phyloP scores from a whole-genome alignment of 2,329 filamentous ascomycete species.

The Fusarium sororula region DNA sequence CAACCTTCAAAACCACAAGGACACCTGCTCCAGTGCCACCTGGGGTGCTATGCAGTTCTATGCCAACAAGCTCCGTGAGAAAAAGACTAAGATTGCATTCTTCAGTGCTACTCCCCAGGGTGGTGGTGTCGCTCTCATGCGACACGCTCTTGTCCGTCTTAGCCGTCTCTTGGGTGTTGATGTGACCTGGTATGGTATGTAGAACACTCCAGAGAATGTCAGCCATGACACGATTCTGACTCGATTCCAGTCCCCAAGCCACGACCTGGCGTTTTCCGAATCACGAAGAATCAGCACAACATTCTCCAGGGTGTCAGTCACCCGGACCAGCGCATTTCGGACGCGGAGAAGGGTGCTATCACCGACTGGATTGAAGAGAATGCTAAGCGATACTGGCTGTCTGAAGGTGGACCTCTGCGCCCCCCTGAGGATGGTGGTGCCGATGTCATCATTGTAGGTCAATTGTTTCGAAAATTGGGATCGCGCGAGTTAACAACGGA shows the following conservation, averaged over 20 bases:
- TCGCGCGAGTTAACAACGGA: not conserved
- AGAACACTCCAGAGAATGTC: not conserved
- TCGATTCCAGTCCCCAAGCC: conserved; percentile 73
- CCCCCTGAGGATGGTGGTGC: conserved; percentile 75
- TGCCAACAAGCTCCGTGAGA: conserved; percentile 68
- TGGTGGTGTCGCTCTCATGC: conserved; percentile 85
- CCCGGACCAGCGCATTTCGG: conserved; percentile 69
- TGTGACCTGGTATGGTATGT: conserved; percentile 74
- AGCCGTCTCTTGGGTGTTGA: conserved; percentile 73
- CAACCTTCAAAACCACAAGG: conserved; percentile 65
- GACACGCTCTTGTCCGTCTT: conserved; percentile 79
- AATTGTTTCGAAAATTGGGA: not conserved
- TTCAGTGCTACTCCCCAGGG: conserved; percentile 84
- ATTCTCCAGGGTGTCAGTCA: conserved; percentile 82
- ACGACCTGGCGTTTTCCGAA: conserved; percentile 79
- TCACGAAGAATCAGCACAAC: conserved; percentile 90
- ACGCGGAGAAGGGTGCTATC: conserved; percentile 69
- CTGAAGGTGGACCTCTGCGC: conserved; percentile 71
- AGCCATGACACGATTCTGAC: not conserved
- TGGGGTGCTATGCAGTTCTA: conserved; percentile 74
- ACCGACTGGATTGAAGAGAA: conserved; percentile 79
- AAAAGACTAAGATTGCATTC: conserved; percentile 76
- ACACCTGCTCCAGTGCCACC: conserved; percentile 68
- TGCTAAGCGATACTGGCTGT: conserved; percentile 78
- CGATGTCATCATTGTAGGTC: conserved; percentile 72